phyloP scores from a whole-genome alignment of 257 asterid genomes.

The Buddleja alternifolia region DNA sequence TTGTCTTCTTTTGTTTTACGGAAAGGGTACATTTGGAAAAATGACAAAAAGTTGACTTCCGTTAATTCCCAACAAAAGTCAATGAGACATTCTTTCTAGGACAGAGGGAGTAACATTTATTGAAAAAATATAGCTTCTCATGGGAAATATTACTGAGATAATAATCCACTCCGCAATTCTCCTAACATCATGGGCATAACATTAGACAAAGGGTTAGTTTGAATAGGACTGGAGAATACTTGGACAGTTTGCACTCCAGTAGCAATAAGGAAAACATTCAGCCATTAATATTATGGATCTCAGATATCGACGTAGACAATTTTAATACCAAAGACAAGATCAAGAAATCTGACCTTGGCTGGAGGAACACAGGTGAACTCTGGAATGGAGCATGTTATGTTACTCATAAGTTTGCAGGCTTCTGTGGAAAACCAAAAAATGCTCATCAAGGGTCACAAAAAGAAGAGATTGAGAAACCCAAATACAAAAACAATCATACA shows the following conservation, averaged over 20 bases:
- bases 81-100: too few species aligned
- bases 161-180: conserved; percentile 3
- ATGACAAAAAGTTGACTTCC: too few species aligned
- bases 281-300: neutral
- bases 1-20: too few species aligned
- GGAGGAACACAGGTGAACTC: conserved; percentile 90
- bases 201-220: neutral
- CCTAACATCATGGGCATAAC: neutral
- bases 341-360: conserved; percentile 67
- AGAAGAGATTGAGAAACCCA: neutral
- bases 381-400: conserved; percentile 87
- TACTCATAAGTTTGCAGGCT: conserved; percentile 90
- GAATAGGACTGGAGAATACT: neutral
- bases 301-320: neutral
- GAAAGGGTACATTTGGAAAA: too few species aligned
- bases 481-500: conserved; percentile 3
- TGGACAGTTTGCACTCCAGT: conserved; percentile 5
- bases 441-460: conserved; percentile 5
- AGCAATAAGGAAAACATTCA: neutral
- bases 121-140: neutral
- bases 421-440: conserved; percentile 51
- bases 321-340: conserved; percentile 10
- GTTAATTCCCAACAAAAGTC: too few species aligned
- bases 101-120: too few species aligned
- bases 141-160: neutral